Base-by-base conservation (phyloP, 2,329 filamentous ascomycete species). In the Raffaelea ambrosiae region DNA sequence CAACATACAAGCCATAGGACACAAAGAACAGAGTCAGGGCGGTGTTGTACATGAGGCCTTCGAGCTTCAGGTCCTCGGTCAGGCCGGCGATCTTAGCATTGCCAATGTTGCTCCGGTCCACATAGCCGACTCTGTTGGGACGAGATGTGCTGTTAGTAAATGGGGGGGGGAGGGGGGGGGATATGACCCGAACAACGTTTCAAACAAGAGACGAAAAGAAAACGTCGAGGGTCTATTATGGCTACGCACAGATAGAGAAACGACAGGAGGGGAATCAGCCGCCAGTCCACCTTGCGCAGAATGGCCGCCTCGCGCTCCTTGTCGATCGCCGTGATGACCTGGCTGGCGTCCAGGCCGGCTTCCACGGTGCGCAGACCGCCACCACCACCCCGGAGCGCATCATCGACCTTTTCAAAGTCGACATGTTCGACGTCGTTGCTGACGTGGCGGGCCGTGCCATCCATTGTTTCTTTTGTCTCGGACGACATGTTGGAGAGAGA, bases 1-100 rank as follows among this genome's bases (percentile, higher is more conserved):
- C n/a, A n/a, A 41, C 35, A 8, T 18, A 48, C n/a, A 54, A 13
- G 3, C 29, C 43, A 40, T 54, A 54, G 19, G 50, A 43, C 36
- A 54, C 48, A 36, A 54, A 54, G 46, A 54, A 54, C 19, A 54
- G 44, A 19, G 52, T 54, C 29, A 54, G 44, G 22, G 52, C 51
- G n/a, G 43, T 50, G 48, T 54, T 54, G 50, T 54, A 54, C 43
- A 44, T 45, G n/a, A 29, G 19, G 4, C 48, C 50, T 9, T 41
- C 9, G 29, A 54, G 48, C 29, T 44, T 20, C 10, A 54, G 48
- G 43, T 54, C 48, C 10, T 40, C 38, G 5, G 46, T 26, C 26
- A 54, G 40, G 14, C 50, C 48, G 16, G 50, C 52, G 4, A 53
- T 48, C 38, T 48, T 48, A 19, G 52, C 52, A 33, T 54, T 54